Evolutionary conservation across 768 basidiomycete genomes (phyloP).

Genomic region (Tulasnella sp.): DNA sequence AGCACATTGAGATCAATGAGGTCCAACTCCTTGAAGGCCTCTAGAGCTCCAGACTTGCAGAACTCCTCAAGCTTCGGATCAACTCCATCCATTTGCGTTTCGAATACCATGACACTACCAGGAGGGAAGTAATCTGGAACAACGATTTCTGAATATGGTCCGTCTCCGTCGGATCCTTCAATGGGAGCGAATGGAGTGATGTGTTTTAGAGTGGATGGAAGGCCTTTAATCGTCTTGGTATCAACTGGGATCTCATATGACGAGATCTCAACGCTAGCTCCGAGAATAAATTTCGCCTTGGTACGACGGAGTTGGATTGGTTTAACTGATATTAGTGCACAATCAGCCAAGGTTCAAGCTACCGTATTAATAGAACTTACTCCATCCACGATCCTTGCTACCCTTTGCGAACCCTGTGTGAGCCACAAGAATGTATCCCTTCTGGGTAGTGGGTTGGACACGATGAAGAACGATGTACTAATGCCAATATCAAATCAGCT

Average conservation of each 20-base stretch:
- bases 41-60: conserved; percentile 56
- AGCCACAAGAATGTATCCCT: conserved; percentile 82
- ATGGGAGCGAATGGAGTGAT: conserved; percentile 46
- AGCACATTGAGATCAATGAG: conserved; percentile 81
- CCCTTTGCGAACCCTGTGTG: conserved; percentile 87
- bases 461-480: conserved; percentile 92
- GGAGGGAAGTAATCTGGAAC: conserved; percentile 91
- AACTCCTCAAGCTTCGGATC: conserved; percentile 58
- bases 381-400: conserved; percentile 62
- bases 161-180: conserved; percentile 50
- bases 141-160: conserved; percentile 60
- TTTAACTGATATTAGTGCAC: conserved; percentile 40
- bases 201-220: conserved; percentile 55
- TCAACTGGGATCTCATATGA: conserved; percentile 45
- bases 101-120: conserved; percentile 86
- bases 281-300: conserved; percentile 65
- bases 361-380: conserved; percentile 34
- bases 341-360: neutral
- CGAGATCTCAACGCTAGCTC: conserved; percentile 55
- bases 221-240: conserved; percentile 46
- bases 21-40: conserved; percentile 58
- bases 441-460: conserved; percentile 78
- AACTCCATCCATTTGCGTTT: conserved; percentile 65
- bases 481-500: neutral
- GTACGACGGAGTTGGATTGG: conserved; percentile 75